Evolutionary conservation across 805 yeast species (phyloP), one percentile per base, ranked within the genome.

Genomic region (Starmerella tilneyi): DNA sequence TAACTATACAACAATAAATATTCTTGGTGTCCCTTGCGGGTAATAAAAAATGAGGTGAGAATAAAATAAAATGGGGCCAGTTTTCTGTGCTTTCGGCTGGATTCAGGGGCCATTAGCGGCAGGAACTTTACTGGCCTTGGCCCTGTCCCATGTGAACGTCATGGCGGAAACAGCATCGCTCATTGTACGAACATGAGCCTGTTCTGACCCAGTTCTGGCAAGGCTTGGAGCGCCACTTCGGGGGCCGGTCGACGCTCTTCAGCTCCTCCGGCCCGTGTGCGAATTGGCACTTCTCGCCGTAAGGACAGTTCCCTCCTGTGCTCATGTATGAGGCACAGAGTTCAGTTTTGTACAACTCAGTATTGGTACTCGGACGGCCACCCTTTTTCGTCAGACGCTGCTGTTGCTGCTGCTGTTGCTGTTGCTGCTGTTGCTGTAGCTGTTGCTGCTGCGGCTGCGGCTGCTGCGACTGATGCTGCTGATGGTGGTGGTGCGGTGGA

Each of bases 241-340:
- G 76, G 9, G 86, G 79, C 49, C 89, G 72, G 49, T 77, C 79
- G 36, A 84, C 78, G 11, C 63, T 55, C 62, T 84, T 84, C 56
- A 86, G 68, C 62, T 86, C 96, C 44, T 72, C 66, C 31, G 74
- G 70, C 16, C 96, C 96, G 59, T 86, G 96, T 5, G 96, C 96
- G 71, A 86, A 86, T 66, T 86, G 96, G 63, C 96, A 86, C 67
- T 86, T 86, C 53, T 74, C 72, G 2, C 94, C 94, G 61, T 86
- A 86, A 13, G 94, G 94, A 62, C 96, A 86, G 42, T 62, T 58
- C 20, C 83, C 82, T 20, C 78, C 77, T 52, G 76, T 73, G 56
- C 74, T 76, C 59, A 77, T 74, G 60, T 72, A 86, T 21, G 88
- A 79, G 31, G 79, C 81, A 63, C 96, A 86, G 45, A 88, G 70